Base-by-base conservation (phyloP, 208 protist species). In the Phytomonas francai region DNA sequence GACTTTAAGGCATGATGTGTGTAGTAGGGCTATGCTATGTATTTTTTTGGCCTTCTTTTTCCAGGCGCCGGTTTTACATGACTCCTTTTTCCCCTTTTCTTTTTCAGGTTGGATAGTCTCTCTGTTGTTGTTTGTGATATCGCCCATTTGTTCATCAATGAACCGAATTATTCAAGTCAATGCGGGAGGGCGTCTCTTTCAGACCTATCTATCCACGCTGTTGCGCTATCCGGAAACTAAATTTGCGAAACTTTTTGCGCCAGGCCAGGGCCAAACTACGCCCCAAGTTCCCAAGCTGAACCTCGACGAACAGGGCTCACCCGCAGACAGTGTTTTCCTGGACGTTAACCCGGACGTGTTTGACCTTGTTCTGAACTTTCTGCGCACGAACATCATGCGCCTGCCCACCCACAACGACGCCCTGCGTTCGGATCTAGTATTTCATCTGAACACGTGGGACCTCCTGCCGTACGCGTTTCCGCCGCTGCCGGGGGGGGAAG, bases 301-400 rank as follows among this genome's bases (percentile, higher is more conserved):
- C 62, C 42, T 42, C 34, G 29, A 19, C 61, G n/a, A n/a, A 49
- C n/a, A n/a, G n/a, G n/a, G n/a, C n/a, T n/a, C n/a, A n/a, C n/a
- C n/a, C n/a, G n/a, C n/a, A 14, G 74, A 70, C 32, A 80, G 88
- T 49, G 80, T 91, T 0, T 95, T 95, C 64, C 63, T 92, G 16
- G 89, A 95, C 69, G 85, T 85, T 8, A 85, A 73, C 49, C 89
- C 89, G n/a, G 73, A 80, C 27, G 89, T 90, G 0, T 95, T 95
- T 62, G 84, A 91, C 33, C 76, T 63, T 49, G 84, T 92, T 27
- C 79, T 95, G 31, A 65, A 71, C 49, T 95, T 92, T 64, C 65
- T 95, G 31, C 83, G 89, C 64, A 91, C 83, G 29, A 72, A 76
- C 32, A 72, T 68, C 56, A 74, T 92, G 11, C 67, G 71, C 34